Base-by-base conservation (phyloP, 306 rosid species). In the Myrica gale region DNA sequence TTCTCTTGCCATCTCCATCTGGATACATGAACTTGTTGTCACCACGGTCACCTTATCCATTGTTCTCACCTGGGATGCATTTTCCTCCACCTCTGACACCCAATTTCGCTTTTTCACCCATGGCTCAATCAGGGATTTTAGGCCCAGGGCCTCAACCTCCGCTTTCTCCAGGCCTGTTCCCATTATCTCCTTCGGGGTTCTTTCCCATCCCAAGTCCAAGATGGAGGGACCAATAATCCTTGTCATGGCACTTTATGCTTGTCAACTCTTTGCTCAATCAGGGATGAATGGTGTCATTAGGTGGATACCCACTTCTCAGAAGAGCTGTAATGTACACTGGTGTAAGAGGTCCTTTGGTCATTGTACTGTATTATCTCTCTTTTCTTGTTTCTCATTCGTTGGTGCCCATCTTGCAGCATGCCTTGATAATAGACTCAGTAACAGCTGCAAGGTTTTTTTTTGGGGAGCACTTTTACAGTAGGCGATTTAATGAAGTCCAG, bases 71-170 rank as follows among this genome's bases (percentile, higher is more conserved):
- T 26, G 98, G 98, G 78, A 56, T 87, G 45, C 98, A 85, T 74
- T 94, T 91, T 74, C 90, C 93, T 72, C 86, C 88, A 16, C 91
- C 90, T 0, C 57, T 89, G 77, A 85, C 96, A 57, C 94, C 98
- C 23, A 90, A 90, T 84, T 94, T 91, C 76, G 82, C 87, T n/a
- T 90, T 91, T 82, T 87, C 92, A 69, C 87, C 90, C 51, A 80
- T 89, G 85, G 90, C 71, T 2, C 98, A 93, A 48, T 74, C 96
- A 0, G 94, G 98, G 84, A 82, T 91, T 81, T 87, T 93, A 71
- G 98, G 98, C 48, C 98, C 98, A 13, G 98, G 97, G 63, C 97
- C 98, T 68, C 94, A 86, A 65, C 95, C 84, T 66, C 98, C 96
- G 19, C 90, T 82, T 68, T 91, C 98, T 74, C 98, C 98, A 0